A percentile compares a stretch with the other conserved stretches of the same genome.
Conservation (phyloP, 768 basidiomycete species). For the Mycena belliarum region DNA sequence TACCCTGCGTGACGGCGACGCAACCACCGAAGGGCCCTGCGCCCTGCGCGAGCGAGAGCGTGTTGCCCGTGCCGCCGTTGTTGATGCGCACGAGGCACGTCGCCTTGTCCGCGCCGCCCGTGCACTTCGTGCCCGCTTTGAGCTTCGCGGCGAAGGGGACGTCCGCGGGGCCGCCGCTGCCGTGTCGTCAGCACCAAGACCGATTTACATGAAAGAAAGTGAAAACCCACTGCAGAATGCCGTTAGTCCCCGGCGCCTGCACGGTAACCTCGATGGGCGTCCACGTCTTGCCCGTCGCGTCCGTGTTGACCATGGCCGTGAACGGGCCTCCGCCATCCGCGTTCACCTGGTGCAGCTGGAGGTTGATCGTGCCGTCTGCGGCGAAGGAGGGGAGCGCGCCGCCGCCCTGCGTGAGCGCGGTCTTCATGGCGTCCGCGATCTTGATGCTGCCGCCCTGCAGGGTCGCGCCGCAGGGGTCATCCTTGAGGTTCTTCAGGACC, state of each 20-base stretch:
- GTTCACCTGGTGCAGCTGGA: conserved; percentile 32
- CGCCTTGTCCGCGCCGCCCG: conserved; percentile 31
- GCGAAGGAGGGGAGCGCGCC: conserved; percentile 26
- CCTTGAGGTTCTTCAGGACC: conserved; percentile 21
- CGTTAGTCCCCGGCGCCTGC: conserved; percentile 29
- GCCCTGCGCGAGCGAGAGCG: conserved; percentile 24
- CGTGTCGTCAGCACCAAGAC: conserved; percentile 2
- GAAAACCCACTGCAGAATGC: conserved; percentile 16
- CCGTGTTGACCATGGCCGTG: conserved; percentile 28
- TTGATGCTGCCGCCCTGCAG: conserved; percentile 26
- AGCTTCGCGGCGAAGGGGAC: conserved; percentile 30
- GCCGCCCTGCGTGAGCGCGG: conserved; percentile 18
- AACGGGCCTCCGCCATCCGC: conserved; percentile 33
- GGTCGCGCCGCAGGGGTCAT: conserved; percentile 28
- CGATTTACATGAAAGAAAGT: background rate
- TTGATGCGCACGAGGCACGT: conserved; percentile 37
- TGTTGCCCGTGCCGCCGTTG: conserved; percentile 28
- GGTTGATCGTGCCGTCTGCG: conserved; percentile 24
- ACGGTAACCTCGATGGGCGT: conserved; percentile 21
- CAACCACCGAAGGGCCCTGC: conserved; percentile 36
- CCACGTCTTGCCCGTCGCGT: conserved; percentile 28
- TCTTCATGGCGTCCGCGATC: conserved; percentile 20
- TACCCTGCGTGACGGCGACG: conserved; percentile 23
- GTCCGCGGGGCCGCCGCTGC: conserved; percentile 25
- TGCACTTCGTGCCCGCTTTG: conserved; percentile 35